A percentile compares a stretch with the other conserved stretches of the same genome.
Evolutionary conservation across 371 early-diverging fungal species (phyloP).

Genomic region (Syncephalastrum monosporum): DNA sequence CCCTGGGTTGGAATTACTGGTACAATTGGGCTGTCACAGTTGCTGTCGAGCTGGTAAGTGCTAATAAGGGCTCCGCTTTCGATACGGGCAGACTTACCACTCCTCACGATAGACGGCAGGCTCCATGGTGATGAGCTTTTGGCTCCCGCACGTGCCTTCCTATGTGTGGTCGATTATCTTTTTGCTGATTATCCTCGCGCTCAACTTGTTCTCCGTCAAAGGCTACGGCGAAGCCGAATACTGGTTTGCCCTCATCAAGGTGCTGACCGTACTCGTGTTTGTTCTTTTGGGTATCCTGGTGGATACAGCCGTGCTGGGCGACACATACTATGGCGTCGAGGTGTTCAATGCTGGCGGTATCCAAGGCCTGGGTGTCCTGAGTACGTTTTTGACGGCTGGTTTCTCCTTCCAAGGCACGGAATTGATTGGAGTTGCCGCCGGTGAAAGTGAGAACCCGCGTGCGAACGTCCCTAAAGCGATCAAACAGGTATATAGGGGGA

Average conservation of each 20-base stretch:
- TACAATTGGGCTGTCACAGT: slow-evolving; percentile 83
- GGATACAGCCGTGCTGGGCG: slow-evolving; percentile 51
- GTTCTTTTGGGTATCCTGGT: slow-evolving; percentile 65
- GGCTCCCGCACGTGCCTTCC: slow-evolving; percentile 66
- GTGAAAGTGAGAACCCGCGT: slow-evolving; percentile 73
- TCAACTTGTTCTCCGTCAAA: slow-evolving; percentile 55
- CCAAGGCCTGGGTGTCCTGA: slow-evolving; percentile 35
- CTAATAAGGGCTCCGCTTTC: background rate
- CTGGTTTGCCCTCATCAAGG: slow-evolving; percentile 71
- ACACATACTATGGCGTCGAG: slow-evolving; percentile 30
- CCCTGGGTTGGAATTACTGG: slow-evolving; percentile 80
- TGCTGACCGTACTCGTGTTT: slow-evolving; percentile 64
- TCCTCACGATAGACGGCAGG: slow-evolving; percentile 19
- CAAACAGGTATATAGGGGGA: slow-evolving; percentile 22
- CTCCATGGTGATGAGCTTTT: slow-evolving; percentile 54
- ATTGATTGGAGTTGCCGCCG: slow-evolving; percentile 74
- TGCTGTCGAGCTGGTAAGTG: slow-evolving; percentile 63
- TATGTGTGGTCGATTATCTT: slow-evolving; percentile 52
- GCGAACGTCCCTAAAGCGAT: slow-evolving; percentile 61
- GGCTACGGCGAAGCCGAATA: slow-evolving; percentile 54
- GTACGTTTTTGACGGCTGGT: slow-evolving; percentile 74
- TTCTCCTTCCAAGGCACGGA: slow-evolving; percentile 91
- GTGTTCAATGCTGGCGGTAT: slow-evolving; percentile 31
- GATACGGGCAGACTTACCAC: background rate
- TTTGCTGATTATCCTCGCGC: slow-evolving; percentile 41